Evolutionary conservation across 2,329 filamentous ascomycete genomes (phyloP).

Genomic region (Dactylonectria macrodidyma): DNA sequence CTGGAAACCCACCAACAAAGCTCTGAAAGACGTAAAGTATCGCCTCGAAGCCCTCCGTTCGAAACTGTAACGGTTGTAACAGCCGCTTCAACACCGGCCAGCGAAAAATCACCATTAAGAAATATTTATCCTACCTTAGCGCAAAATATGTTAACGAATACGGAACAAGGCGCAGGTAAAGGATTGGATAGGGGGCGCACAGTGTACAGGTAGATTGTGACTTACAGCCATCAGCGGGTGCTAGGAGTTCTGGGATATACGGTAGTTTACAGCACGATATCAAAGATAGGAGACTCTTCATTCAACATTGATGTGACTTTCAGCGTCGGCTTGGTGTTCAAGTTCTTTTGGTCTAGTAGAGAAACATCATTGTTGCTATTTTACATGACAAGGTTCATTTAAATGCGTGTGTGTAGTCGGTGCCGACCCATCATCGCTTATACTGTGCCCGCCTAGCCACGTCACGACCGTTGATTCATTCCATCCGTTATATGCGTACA

Average conservation of each 20-base stretch:
- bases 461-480: slow-evolving; percentile 19
- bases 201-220: slow-evolving; percentile 24
- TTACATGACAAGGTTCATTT: background rate
- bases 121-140: slow-evolving; percentile 15
- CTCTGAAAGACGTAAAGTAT: slow-evolving; percentile 96
- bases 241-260: slow-evolving; percentile 23
- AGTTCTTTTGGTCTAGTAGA: slow-evolving; percentile 41
- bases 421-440: background rate
- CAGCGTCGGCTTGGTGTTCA: slow-evolving; percentile 20
- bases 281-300: background rate
- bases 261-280: background rate
- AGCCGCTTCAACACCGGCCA: background rate
- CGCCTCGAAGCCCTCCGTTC: slow-evolving; percentile 91
- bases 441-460: slow-evolving; percentile 17
- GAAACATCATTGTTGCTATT: slow-evolving; percentile 24
- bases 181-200: slow-evolving; percentile 5
- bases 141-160: slow-evolving; percentile 10
- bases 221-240: slow-evolving; percentile 9
- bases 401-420: background rate
- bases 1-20: slow-evolving; percentile 93
- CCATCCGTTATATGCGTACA: slow-evolving; percentile 39
- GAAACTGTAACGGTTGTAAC: slow-evolving; percentile 68
- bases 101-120: background rate
- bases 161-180: slow-evolving; percentile 19
- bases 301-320: slow-evolving; percentile 1